phyloP scores from a whole-genome alignment of 495 filamentous ascomycete species.

The Penicillium paradoxum region DNA sequence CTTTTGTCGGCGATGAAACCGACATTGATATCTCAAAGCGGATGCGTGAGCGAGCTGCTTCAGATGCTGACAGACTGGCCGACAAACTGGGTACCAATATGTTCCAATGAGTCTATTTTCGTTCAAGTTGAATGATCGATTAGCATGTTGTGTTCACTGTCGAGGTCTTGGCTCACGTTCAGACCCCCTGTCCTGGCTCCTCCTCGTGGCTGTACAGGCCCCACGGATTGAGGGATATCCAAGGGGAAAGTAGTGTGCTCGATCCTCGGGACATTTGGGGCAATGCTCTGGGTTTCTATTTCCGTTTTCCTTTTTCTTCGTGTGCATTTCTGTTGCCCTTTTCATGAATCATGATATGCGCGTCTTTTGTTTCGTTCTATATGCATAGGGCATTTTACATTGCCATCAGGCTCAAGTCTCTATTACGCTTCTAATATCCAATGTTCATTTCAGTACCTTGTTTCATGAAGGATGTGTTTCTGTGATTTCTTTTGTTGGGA shows the following conservation, averaged over 20 bases:
- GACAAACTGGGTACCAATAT: conserved; percentile 16
- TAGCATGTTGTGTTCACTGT: conserved; percentile 1
- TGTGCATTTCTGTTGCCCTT: neutral
- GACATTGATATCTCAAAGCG: conserved; percentile 51
- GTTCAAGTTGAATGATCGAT: conserved; percentile 2
- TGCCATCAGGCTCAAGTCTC: neutral
- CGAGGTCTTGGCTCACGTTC: neutral
- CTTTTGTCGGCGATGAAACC: conserved; percentile 64
- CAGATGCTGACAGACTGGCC: conserved; percentile 21
- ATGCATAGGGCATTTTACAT: neutral
- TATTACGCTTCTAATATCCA: conserved; percentile 3
- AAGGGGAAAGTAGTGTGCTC: neutral
- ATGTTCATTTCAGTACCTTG: neutral
- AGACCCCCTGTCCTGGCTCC: neutral
- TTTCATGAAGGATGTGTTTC: neutral
- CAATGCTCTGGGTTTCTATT: neutral
- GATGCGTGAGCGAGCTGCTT: conserved; percentile 30
- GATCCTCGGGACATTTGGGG: neutral
- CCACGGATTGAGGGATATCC: neutral
- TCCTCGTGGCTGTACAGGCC: too few species aligned
- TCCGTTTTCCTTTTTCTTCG: conserved; percentile 2
- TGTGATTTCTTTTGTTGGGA: neutral
- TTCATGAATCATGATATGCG: conserved; percentile 16
- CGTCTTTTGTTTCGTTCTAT: conserved; percentile 1
- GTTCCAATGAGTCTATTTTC: conserved; percentile 4